Evolutionary conservation across 306 rosid species (phyloP).

Genomic region (Trifolium pratense): DNA sequence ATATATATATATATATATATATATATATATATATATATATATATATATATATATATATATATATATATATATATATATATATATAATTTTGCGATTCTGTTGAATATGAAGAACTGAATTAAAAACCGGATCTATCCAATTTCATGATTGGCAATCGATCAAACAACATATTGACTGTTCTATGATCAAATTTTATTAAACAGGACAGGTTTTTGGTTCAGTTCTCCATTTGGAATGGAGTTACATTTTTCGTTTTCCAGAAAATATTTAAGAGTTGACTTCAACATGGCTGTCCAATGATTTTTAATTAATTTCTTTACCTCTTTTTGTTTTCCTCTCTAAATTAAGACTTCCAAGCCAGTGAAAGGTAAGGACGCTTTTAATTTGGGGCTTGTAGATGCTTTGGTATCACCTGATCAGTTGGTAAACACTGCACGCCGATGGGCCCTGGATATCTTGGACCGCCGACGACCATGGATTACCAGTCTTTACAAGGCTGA

Average conservation of each 20-base stretch:
- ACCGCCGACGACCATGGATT: conserved; percentile 77
- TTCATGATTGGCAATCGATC: conserved; percentile 14
- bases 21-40: too few relatives aligned
- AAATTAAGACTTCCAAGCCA: conserved; percentile 74
- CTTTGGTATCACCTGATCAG: conserved; percentile 66
- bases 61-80: not conserved
- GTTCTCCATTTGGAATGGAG: conserved; percentile 39
- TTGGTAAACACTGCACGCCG: conserved; percentile 76
- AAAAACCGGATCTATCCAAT: conserved; percentile 25
- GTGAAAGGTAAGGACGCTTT: conserved; percentile 85
- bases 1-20: too few relatives aligned
- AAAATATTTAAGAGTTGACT: conserved; percentile 8
- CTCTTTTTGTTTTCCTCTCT: not conserved
- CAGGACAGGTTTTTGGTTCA: conserved; percentile 37
- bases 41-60: too few relatives aligned
- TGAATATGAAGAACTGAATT: conserved; percentile 32
- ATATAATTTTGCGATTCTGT: conserved; percentile 27
- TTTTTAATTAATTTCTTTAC: conserved; percentile 37
- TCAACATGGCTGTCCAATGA: conserved; percentile 23
- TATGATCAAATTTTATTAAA: conserved; percentile 30
- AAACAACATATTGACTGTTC: conserved; percentile 22
- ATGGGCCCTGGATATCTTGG: conserved; percentile 86
- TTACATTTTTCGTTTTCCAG: conserved; percentile 14
- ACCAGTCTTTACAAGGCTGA: conserved; percentile 81
- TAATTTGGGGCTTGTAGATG: conserved; percentile 88